These are phyloP conservation scores for Neonectria faginata DNA, from an alignment of 2,329 filamentous ascomycete genomes.

Conservation along the genomic window DNA sequence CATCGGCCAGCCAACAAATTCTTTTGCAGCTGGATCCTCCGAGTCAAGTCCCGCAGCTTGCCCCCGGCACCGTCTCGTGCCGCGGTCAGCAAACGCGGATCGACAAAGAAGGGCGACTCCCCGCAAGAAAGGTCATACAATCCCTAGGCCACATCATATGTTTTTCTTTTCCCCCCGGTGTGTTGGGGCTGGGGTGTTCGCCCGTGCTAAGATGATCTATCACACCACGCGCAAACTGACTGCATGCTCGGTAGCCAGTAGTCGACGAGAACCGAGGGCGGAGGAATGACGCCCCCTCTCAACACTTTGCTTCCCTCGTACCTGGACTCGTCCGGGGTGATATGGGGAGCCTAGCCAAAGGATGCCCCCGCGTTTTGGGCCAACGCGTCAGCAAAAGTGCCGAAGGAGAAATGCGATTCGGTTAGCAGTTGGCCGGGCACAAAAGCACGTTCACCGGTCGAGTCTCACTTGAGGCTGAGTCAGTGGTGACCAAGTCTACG, in stretches of 20 bases:
- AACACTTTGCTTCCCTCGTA: constrained; percentile 10
- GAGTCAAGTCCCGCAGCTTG: constrained; percentile 3
- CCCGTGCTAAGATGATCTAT: constrained; percentile 18
- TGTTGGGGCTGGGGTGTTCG: constrained; percentile 10
- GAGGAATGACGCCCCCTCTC: background rate
- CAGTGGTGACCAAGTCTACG: background rate
- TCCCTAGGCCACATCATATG: constrained; percentile 12
- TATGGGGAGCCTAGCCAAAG: background rate
- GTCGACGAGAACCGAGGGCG: background rate
- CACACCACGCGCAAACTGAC: constrained; percentile 13
- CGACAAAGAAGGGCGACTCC: background rate
- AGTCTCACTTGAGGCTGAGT: background rate
- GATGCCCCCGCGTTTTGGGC: constrained; percentile 8
- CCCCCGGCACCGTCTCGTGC: background rate
- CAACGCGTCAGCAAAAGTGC: background rate
- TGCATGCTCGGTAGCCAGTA: constrained; percentile 20
- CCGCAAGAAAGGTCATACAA: constrained; percentile 1
- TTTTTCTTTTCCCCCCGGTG: constrained; percentile 9
- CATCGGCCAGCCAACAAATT: background rate
- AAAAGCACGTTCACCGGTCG: background rate
- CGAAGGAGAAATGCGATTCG: background rate
- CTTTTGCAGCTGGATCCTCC: constrained; percentile 6
- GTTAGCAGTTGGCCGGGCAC: background rate
- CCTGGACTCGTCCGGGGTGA: background rate
- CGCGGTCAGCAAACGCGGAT: background rate